These are phyloP conservation scores for Candolleomyces efflorescens DNA, from an alignment of 768 basidiomycete species.

Conservation along the genomic window DNA sequence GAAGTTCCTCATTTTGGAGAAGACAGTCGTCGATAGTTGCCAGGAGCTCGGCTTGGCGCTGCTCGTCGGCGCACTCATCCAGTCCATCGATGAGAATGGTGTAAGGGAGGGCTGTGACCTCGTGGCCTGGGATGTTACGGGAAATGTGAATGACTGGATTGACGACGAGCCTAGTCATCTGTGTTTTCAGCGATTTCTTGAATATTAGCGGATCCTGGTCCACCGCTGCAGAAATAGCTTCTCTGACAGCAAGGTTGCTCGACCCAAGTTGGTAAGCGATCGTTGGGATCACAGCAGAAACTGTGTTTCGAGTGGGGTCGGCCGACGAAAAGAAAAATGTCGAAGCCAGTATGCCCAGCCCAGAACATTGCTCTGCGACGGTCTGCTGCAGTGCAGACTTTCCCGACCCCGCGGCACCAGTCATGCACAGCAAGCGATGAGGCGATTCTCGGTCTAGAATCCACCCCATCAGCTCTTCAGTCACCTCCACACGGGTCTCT, in stretches of 20 bases:
- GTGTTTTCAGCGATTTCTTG: not conserved
- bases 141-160: not conserved
- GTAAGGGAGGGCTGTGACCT: not conserved
- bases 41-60: slow-evolving; percentile 9
- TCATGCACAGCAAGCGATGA: not conserved
- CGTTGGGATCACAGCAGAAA: not conserved
- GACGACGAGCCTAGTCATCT: not conserved
- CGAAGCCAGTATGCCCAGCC: not conserved
- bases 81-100: slow-evolving; percentile 10
- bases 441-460: not conserved
- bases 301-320: not conserved
- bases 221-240: not conserved
- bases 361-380: slow-evolving; percentile 2
- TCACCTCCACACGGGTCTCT: slow-evolving; percentile 3
- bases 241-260: not conserved
- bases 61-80: slow-evolving; percentile 9
- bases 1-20: not conserved
- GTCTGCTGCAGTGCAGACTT: slow-evolving; percentile 9
- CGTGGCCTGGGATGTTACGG: not conserved
- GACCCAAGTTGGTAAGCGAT: slow-evolving; percentile 3
- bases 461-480: not conserved
- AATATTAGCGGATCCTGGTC: not conserved
- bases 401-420: not conserved
- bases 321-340: not conserved
- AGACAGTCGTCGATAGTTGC: slow-evolving; percentile 4